Base-by-base conservation (phyloP, 139 green algal species). In the Picochlorum sp. region DNA sequence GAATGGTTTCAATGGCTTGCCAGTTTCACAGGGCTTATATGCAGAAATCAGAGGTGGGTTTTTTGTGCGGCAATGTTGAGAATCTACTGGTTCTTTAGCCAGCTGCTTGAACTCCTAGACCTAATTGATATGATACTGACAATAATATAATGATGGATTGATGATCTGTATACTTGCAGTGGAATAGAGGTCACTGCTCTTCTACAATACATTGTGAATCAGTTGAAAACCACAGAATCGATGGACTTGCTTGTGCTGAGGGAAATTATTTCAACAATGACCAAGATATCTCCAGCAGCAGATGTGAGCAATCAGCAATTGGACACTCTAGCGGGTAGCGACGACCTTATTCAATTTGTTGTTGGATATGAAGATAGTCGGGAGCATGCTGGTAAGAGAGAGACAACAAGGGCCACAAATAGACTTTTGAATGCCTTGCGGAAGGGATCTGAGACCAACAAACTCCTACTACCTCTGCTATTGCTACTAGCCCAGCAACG, bases 401-500 rank as follows among this genome's bases (percentile, higher is more conserved):
- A 73, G 43, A 52, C 41, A 41, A 30, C 60, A 56, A 64, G 66
- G 40, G 57, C 65, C 3, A 55, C 24, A 5, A 49, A 35, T 18
- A 57, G 78, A 39, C 74, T 85, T 56, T 59, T 75, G 28, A 31
- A 62, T 4, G 73, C 73, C 13, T 62, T 84, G 31, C 33, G 67
- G 30, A 47, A 25, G 33, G 39, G 50, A 7, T 33, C 29, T 9
- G 7, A 55, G 22, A 62, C 68, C 37, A 40, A 83, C 47, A 58
- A 81, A 41, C 65, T 91, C 45, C 67, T 78, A 25, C 57, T 94
- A 60, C 82, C 84, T 8, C 71, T 94, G 62, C 72, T 90, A 5
- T 53, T 93, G 7, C 69, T 88, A 50, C 77, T 83, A 51, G 78
- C 76, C 5, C 83, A 94, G 73, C 83, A 94, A 63, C 69, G 80